A percentile compares a stretch with the other conserved stretches of the same genome.
These are phyloP conservation scores for Taphrina communis DNA, from an alignment of 1,139 yeast genomes.

Conservation along the genomic window DNA sequence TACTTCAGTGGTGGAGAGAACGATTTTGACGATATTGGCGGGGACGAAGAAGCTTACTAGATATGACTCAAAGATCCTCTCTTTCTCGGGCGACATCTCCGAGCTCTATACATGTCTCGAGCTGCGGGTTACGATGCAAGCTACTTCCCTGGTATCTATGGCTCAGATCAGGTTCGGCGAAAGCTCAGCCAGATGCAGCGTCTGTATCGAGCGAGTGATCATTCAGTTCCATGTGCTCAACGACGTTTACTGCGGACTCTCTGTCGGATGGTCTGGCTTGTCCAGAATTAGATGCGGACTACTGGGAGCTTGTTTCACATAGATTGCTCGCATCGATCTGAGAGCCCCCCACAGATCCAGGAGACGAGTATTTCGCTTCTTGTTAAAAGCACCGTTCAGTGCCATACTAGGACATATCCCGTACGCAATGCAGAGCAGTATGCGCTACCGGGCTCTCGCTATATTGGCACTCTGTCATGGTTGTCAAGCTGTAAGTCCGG, in stretches of 20 bases:
- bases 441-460: background rate
- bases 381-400: too few relatives aligned
- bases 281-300: background rate
- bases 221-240: too few relatives aligned
- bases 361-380: background rate
- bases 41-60: conserved; percentile 33
- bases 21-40: conserved; percentile 35
- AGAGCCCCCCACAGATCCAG: background rate
- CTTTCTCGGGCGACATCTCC: too few relatives aligned
- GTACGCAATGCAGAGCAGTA: background rate
- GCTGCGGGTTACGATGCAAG: too few relatives aligned
- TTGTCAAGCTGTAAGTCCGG: background rate
- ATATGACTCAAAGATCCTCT: background rate
- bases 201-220: too few relatives aligned
- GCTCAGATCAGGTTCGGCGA: background rate
- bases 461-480: background rate
- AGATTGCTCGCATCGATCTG: background rate
- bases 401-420: too few relatives aligned
- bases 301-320: background rate
- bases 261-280: background rate
- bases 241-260: too few relatives aligned
- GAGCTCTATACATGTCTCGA: too few relatives aligned
- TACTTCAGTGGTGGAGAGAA: conserved; percentile 36
- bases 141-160: too few relatives aligned
- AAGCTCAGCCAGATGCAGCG: too few relatives aligned